Base-by-base conservation (phyloP, 2,329 filamentous ascomycete species). In the Fusarium caatingaense region DNA sequence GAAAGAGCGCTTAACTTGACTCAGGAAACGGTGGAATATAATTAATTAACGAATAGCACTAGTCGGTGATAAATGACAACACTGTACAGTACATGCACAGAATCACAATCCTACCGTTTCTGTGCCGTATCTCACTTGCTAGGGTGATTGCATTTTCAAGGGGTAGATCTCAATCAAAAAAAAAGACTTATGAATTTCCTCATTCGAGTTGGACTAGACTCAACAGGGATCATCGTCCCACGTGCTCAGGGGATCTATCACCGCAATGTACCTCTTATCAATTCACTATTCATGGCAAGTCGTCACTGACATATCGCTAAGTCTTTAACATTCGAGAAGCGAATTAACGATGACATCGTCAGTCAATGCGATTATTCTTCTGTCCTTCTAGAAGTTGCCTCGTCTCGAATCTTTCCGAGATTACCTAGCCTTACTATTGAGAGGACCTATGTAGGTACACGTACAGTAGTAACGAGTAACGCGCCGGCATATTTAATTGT, bases 91-190 rank as follows among this genome's bases (percentile, higher is more conserved):
- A 18, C 40, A 53, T 20, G 25, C 44, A 27, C 20, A 34, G 20
- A 32, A 20, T 21, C 16, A 44, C 28, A 23, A 28, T 69, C 57
- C 42, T 53, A 54, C 56, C 30, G 45, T 47, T 27, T 41, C 49
- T 42, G 46, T 41, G 46, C 40, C 64, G 32, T 49, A 21, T 27
- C 20, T 64, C 25, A 37, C 46, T 47, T 54, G 41, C 30, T 34
- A 32, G 32, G 60, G 56, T 41, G 49, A 47, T 63, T 56, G 58
- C 37, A 49, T 51, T 48, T 48, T 44, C 44, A 49, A 51, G 56
- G 64, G 68, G 68, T 21, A 71, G 68, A 71, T 71, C 68, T 71
- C 56, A 71, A 71, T 71, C 48, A 71, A 51, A 56, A 16, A 56
- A 16, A 50, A 53, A 25, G 34, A 37, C 34, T 37, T 37, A 42